phyloP scores from a whole-genome alignment of 2,329 filamentous ascomycete genomes.

The Ploettnerulaceae sp. region DNA sequence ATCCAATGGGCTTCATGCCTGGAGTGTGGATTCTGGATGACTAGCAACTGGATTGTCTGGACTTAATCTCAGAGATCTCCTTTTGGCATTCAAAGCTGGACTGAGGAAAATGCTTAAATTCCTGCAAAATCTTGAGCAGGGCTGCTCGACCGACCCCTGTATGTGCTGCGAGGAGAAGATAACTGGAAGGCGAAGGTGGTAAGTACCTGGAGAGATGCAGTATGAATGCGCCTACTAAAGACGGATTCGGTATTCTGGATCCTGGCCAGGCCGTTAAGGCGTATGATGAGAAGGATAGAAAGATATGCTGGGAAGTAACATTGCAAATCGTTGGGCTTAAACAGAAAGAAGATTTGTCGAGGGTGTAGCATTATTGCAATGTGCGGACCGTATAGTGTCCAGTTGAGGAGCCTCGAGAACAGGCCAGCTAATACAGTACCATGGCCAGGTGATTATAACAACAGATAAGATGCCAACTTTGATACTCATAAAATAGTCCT shows the following conservation, averaged over 20 bases:
- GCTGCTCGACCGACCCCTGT: slow-evolving; percentile 42
- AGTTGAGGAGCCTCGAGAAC: no score
- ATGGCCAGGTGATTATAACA: no score
- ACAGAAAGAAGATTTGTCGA: no score
- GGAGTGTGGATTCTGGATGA: slow-evolving; percentile 41
- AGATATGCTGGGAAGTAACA: background rate
- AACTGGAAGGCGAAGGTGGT: slow-evolving; percentile 10
- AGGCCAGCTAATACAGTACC: no score
- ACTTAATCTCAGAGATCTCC: background rate
- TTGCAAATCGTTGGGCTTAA: background rate
- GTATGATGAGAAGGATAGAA: slow-evolving; percentile 3
- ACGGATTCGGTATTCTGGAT: background rate
- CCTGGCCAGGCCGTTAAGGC: background rate
- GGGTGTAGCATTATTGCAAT: no score
- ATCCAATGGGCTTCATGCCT: slow-evolving; percentile 36
- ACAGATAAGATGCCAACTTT: no score
- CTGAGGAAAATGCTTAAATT: slow-evolving; percentile 35
- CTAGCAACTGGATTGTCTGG: slow-evolving; percentile 28
- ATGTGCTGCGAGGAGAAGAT: slow-evolving; percentile 33
- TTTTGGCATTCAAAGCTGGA: slow-evolving; percentile 12
- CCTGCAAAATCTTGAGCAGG: slow-evolving; percentile 29
- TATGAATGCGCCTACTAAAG: background rate
- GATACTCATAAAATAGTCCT: no score
- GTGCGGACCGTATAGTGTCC: no score
- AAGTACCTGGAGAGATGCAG: slow-evolving; percentile 40